Conservation (phyloP, 345 rosid species). For the Eucalyptus erythrocorys region DNA sequence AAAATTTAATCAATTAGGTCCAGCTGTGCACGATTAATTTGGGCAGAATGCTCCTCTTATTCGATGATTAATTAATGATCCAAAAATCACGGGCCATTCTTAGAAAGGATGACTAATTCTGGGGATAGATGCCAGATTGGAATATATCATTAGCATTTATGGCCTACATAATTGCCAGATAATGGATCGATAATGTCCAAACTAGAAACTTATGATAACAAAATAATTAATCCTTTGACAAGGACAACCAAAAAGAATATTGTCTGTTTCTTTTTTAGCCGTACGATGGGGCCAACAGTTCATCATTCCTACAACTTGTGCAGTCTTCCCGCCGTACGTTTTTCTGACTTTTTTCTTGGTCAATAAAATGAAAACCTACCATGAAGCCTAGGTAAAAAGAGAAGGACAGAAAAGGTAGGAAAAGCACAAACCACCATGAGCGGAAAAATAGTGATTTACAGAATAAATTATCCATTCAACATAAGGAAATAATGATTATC, state of each 20-base stretch:
- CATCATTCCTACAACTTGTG: neutral
- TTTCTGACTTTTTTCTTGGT: neutral
- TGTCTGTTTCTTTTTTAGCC: neutral
- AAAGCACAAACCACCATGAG: neutral
- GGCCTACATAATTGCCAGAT: neutral
- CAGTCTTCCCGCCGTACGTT: neutral
- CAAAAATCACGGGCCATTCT: neutral
- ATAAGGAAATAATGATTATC: too few species aligned
- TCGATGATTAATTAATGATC: neutral
- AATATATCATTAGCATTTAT: neutral
- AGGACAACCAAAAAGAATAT: neutral
- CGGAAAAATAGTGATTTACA: neutral
- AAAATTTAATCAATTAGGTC: neutral
- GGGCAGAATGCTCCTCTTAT: neutral
- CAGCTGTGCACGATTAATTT: neutral
- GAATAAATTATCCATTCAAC: neutral
- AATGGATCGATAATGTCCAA: neutral
- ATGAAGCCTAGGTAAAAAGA: neutral
- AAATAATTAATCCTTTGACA: neutral
- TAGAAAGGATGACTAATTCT: neutral
- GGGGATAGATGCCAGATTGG: neutral
- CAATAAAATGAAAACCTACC: neutral
- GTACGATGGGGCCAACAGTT: neutral
- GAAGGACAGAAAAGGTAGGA: neutral
- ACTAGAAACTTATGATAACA: neutral